Percentiles rank a stretch among this genome's conserved stretches.
These are phyloP conservation scores for Serendipita indica DNA, from an alignment of 768 basidiomycete species.

Conservation along the genomic window DNA sequence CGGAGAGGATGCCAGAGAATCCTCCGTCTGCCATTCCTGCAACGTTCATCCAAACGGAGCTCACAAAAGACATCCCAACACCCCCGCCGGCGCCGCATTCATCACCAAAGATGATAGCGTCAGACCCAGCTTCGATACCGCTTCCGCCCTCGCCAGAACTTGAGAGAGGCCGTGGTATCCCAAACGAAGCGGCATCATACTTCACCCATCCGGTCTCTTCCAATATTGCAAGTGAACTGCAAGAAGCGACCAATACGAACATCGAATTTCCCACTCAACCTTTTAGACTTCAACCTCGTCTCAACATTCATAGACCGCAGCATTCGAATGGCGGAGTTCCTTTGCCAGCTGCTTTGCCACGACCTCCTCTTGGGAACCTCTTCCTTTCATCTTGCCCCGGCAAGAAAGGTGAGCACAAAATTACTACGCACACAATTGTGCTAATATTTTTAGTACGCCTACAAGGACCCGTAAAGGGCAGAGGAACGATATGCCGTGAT, in stretches of 20 bases:
- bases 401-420: slow-evolving; percentile 53
- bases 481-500: slow-evolving; percentile 72
- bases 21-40: neutral
- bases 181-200: slow-evolving; percentile 15
- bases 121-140: slow-evolving; percentile 9
- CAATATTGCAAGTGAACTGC: neutral
- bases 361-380: slow-evolving; percentile 59
- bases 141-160: slow-evolving; percentile 14
- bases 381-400: slow-evolving; percentile 86
- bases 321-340: neutral
- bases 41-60: neutral
- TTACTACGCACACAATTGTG: slow-evolving; percentile 16
- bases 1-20: no score
- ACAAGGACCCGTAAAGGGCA: slow-evolving; percentile 59
- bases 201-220: slow-evolving; percentile 3
- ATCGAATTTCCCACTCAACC: neutral
- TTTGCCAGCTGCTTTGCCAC: slow-evolving; percentile 14
- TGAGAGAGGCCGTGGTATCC: neutral
- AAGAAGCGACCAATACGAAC: neutral
- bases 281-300: neutral
- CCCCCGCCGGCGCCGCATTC: slow-evolving; percentile 14
- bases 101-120: neutral
- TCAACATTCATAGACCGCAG: neutral
- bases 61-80: slow-evolving; percentile 7
- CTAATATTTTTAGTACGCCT: slow-evolving; percentile 39